phyloP scores from a whole-genome alignment of 2,329 filamentous ascomycete species.

The Elsinoe arachidis region DNA sequence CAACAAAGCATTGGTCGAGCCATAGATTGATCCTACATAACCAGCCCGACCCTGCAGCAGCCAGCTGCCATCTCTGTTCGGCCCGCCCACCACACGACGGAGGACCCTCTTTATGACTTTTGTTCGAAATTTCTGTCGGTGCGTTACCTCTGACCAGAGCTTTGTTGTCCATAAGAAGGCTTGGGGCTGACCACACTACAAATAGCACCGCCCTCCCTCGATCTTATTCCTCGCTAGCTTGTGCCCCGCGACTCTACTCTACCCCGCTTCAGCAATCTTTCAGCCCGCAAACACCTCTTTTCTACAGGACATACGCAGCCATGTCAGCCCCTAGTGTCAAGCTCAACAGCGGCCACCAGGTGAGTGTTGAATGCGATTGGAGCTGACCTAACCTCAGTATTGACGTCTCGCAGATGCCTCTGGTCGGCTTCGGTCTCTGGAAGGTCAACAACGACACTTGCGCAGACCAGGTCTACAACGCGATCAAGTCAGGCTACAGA shows the following conservation, averaged over 20 bases:
- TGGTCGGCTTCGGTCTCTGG: conserved; percentile 73
- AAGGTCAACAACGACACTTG: conserved; percentile 68
- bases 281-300: neutral
- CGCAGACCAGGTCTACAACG: conserved; percentile 70
- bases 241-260: conserved; percentile 9
- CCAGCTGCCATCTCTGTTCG: neutral
- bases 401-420: conserved; percentile 50
- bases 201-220: conserved; percentile 10
- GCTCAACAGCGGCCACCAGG: conserved; percentile 32
- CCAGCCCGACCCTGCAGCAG: conserved; percentile 3
- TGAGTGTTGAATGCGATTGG: conserved; percentile 14
- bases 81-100: neutral
- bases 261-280: conserved; percentile 8
- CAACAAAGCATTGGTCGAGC: neutral
- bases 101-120: conserved; percentile 11
- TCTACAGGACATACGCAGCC: conserved; percentile 20
- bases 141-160: neutral
- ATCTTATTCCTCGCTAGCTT: neutral
- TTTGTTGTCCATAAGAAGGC: neutral
- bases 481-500: conserved; percentile 53
- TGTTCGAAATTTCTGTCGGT: conserved; percentile 11
- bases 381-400: neutral
- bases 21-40: conserved; percentile 9
- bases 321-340: conserved; percentile 27
- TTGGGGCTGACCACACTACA: conserved; percentile 4